These are phyloP conservation scores for Trichaptum fuscoviolaceum DNA, from an alignment of 768 basidiomycete genomes.

Conservation along the genomic window DNA sequence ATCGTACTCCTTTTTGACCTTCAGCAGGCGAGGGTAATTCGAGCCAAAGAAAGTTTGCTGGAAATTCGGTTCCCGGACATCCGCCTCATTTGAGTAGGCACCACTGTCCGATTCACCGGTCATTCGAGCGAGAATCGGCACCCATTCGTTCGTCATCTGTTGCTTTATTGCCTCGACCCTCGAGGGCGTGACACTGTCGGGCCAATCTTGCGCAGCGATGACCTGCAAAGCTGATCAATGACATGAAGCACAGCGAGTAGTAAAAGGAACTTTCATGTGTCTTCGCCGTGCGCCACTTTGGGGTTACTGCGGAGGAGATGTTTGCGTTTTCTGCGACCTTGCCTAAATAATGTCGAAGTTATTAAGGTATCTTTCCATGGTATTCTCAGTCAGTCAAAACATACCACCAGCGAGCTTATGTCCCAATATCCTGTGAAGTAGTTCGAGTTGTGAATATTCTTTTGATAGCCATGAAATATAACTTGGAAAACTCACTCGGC, in stretches of 20 bases:
- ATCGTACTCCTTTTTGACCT: constrained; percentile 43
- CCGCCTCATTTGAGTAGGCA: constrained; percentile 2
- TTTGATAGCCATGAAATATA: not conserved
- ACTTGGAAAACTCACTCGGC: not conserved
- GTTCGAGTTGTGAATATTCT: not conserved
- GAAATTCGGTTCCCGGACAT: not conserved
- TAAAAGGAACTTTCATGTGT: not conserved
- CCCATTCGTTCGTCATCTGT: not conserved
- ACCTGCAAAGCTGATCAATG: not conserved
- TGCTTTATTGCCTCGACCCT: not conserved
- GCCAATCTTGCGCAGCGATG: constrained; percentile 3
- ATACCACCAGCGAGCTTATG: not conserved
- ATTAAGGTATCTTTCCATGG: not conserved
- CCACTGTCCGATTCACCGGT: not conserved
- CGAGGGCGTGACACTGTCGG: not conserved
- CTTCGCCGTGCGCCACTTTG: constrained; percentile 3
- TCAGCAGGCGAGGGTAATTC: constrained; percentile 34
- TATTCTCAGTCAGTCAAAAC: not conserved
- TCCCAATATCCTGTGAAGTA: not conserved
- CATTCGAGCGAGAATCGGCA: not conserved
- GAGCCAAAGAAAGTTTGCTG: constrained; percentile 9
- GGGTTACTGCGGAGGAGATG: not conserved
- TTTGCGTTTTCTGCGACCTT: constrained; percentile 3
- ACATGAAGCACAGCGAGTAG: not conserved
- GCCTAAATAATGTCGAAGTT: not conserved